Conservation (phyloP, 225 moss, liverwort and hornwort genomes). For the Rhytidiadelphus loreus region DNA sequence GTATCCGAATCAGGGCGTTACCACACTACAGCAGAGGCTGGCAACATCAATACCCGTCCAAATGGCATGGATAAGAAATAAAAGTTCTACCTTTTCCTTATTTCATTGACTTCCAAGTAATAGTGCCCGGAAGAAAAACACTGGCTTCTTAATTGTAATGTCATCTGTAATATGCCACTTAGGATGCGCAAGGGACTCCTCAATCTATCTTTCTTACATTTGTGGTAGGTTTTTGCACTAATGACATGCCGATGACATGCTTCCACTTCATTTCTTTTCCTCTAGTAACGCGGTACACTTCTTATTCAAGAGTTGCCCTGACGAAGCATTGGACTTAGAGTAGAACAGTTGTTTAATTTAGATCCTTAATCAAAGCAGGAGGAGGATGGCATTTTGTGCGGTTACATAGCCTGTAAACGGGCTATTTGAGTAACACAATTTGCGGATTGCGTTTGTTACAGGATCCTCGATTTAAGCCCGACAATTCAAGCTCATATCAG, state of each 20-base stretch:
- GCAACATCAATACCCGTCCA: too few species aligned
- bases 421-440: background rate
- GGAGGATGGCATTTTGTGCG: background rate
- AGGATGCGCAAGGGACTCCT: background rate
- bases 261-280: background rate
- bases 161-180: background rate
- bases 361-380: background rate
- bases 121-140: background rate
- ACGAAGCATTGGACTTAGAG: background rate
- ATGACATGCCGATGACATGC: background rate
- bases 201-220: background rate
- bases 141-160: background rate
- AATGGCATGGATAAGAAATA: background rate
- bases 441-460: constrained; percentile 5
- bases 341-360: background rate
- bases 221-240: background rate
- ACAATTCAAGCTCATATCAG: constrained; percentile 61
- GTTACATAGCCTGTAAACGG: background rate
- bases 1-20: background rate
- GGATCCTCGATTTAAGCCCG: constrained; percentile 83
- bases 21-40: background rate
- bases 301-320: background rate
- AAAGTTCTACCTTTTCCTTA: background rate
- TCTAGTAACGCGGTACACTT: background rate
- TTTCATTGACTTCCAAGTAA: background rate